These are phyloP conservation scores for Cyberlindnera amylophila DNA, from an alignment of 805 yeast genomes.

Conservation along the genomic window DNA sequence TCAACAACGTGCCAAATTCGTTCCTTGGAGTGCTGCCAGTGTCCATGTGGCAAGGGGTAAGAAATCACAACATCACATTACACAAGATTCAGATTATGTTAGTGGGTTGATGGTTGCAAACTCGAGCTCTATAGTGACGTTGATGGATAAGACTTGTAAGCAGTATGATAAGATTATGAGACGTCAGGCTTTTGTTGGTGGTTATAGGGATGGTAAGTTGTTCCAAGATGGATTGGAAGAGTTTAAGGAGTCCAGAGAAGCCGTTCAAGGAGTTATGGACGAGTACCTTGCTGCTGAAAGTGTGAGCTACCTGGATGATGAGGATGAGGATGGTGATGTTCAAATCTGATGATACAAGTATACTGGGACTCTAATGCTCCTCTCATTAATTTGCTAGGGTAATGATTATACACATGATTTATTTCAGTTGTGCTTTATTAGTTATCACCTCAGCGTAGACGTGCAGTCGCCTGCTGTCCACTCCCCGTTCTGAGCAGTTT, in stretches of 20 bases:
- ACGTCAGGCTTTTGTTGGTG: constrained; percentile 79
- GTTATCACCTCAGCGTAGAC: too few relatives aligned
- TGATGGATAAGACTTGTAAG: constrained; percentile 61
- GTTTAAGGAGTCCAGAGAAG: constrained; percentile 72
- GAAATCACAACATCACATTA: constrained; percentile 53
- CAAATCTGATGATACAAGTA: constrained; percentile 5
- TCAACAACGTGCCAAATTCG: constrained; percentile 66
- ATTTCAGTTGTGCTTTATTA: too few relatives aligned
- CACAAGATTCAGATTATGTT: constrained; percentile 41
- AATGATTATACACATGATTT: too few relatives aligned
- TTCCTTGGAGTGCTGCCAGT: constrained; percentile 81
- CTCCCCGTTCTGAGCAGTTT: constrained; percentile 15
- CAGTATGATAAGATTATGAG: constrained; percentile 80
- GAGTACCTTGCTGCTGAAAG: constrained; percentile 73
- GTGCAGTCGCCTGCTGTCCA: constrained; percentile 1
- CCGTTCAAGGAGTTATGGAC: constrained; percentile 69
- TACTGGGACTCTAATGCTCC: too few relatives aligned
- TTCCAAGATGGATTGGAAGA: constrained; percentile 49
- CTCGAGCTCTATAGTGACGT: constrained; percentile 66
- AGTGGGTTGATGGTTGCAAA: constrained; percentile 85
- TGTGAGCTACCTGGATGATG: constrained; percentile 39
- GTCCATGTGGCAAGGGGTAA: constrained; percentile 75
- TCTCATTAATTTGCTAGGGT: too few relatives aligned
- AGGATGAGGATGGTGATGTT: constrained; percentile 33
- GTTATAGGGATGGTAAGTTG: constrained; percentile 49